Conservation (phyloP, 176 grass and related monocot genomes). For the Bonia amplexicaulis region DNA sequence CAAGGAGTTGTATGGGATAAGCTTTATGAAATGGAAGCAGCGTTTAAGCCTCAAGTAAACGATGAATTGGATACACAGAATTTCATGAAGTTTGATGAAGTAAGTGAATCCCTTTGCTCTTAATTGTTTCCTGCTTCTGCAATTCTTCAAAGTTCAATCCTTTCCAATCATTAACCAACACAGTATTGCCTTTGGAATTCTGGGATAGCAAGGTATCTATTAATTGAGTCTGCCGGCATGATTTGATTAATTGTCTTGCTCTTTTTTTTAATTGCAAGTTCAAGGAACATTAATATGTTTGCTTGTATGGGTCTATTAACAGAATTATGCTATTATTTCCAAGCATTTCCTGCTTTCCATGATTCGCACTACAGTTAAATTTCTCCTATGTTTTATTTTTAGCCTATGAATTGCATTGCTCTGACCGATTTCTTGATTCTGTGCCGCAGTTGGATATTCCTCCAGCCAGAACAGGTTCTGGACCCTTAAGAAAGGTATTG, state of each 20-base stretch:
- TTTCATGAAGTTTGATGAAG: slow-evolving; percentile 98
- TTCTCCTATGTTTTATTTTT: slow-evolving; percentile 13
- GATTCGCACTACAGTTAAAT: background rate
- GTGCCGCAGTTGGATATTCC: slow-evolving; percentile 65
- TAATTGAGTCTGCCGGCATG: background rate
- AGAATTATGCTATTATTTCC: background rate
- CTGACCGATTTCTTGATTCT: background rate
- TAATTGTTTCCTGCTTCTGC: background rate
- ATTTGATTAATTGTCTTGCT: slow-evolving; percentile 26
- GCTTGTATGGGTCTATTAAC: background rate
- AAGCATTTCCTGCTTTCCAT: background rate
- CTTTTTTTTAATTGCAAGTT: slow-evolving; percentile 6
- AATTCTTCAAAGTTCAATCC: slow-evolving; percentile 1
- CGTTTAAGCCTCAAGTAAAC: slow-evolving; percentile 93
- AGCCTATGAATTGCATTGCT: background rate
- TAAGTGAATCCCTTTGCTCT: slow-evolving; percentile 32
- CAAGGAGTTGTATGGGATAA: slow-evolving; percentile 82
- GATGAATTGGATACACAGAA: slow-evolving; percentile 95
- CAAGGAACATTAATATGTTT: background rate
- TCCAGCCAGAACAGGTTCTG: slow-evolving; percentile 76
- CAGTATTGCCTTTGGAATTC: slow-evolving; percentile 10
- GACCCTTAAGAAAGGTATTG: slow-evolving; percentile 84
- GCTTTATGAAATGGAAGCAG: slow-evolving; percentile 95
- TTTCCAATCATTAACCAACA: slow-evolving; percentile 6
- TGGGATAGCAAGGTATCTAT: background rate